These are phyloP conservation scores for Pezicula radicicola DNA, from an alignment of 2,329 filamentous ascomycete species.

Conservation along the genomic window DNA sequence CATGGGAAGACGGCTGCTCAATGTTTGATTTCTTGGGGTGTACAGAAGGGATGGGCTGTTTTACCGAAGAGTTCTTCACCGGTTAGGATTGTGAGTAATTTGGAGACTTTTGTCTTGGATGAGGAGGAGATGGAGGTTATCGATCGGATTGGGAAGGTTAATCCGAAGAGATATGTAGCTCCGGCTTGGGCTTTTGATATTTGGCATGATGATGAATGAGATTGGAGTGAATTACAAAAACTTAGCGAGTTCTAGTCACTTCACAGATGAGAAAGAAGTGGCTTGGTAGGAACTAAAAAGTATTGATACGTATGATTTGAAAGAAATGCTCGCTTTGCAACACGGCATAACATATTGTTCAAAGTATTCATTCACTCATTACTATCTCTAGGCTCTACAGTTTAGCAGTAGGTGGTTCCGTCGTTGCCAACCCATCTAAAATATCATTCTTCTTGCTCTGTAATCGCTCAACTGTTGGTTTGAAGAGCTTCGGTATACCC, in stretches of 20 bases:
- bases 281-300: too few relatives aligned
- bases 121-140: constrained; percentile 54
- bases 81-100: constrained; percentile 64
- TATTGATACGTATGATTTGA: too few relatives aligned
- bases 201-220: constrained; percentile 57
- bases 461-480: constrained; percentile 22
- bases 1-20: constrained; percentile 55
- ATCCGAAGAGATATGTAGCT: constrained; percentile 58
- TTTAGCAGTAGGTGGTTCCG: not conserved
- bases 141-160: constrained; percentile 42
- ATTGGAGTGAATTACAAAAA: not conserved
- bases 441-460: constrained; percentile 1
- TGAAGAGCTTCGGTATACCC: constrained; percentile 34
- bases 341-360: not conserved
- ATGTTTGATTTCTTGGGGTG: constrained; percentile 59
- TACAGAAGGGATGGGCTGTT: constrained; percentile 60
- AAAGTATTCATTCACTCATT: not conserved
- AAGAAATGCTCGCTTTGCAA: too few relatives aligned
- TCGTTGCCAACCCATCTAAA: not conserved
- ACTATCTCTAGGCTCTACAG: not conserved
- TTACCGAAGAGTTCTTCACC: constrained; percentile 69
- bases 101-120: constrained; percentile 60
- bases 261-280: too few relatives aligned
- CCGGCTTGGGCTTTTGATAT: constrained; percentile 64
- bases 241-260: not conserved